phyloP scores from a whole-genome alignment of 768 basidiomycete genomes.

The Leucogyrophana mollusca region DNA sequence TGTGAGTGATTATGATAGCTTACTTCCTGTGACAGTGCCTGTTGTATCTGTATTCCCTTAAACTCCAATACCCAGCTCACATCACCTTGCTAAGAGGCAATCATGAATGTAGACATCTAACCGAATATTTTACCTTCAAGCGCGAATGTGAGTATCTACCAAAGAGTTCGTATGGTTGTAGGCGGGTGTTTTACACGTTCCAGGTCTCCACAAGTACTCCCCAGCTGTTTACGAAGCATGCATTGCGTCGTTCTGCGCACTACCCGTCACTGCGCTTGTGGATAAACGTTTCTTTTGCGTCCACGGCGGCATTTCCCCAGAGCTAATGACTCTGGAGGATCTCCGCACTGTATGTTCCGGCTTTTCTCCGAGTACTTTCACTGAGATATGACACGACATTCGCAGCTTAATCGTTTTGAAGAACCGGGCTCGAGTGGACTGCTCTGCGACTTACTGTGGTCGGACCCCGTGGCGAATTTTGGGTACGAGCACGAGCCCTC shows the following conservation, averaged over 20 bases:
- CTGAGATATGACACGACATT: conserved; percentile 1
- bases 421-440: conserved; percentile 92
- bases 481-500: conserved; percentile 72
- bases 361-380: neutral
- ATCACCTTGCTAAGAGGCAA: conserved; percentile 89
- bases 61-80: conserved; percentile 84
- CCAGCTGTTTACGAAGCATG: conserved; percentile 85
- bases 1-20: conserved; percentile 1
- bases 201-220: conserved; percentile 91
- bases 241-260: conserved; percentile 82
- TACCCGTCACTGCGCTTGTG: conserved; percentile 89
- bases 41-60: conserved; percentile 89
- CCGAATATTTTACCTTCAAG: conserved; percentile 98
- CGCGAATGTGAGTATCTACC: conserved; percentile 73
- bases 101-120: conserved; percentile 96
- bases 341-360: conserved; percentile 51
- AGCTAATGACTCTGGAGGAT: conserved; percentile 78
- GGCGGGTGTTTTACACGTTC: neutral
- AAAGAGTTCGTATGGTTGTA: neutral
- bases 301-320: conserved; percentile 93
- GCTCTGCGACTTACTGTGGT: conserved; percentile 94
- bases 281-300: conserved; percentile 97
- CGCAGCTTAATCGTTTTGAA: conserved; percentile 84
- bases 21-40: conserved; percentile 58
- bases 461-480: conserved; percentile 88